Conservation (phyloP, 352 stramenopile genomes). For the Phytophthora pisi region DNA sequence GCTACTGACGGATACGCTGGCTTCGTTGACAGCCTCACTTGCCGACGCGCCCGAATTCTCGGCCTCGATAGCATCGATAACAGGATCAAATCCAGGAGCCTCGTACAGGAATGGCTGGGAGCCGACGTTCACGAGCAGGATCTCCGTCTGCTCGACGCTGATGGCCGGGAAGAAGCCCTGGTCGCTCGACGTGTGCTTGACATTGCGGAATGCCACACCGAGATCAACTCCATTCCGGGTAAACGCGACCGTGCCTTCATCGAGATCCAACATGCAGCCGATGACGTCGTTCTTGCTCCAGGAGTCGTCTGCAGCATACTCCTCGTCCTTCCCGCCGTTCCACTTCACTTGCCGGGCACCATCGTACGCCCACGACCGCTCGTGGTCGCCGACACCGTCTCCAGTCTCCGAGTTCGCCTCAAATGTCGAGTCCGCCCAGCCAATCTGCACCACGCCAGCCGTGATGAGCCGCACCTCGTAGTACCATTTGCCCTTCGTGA, state of each 20-base stretch:
- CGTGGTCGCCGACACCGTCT: constrained; percentile 92
- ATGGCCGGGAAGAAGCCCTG: constrained; percentile 79
- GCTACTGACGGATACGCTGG: neutral
- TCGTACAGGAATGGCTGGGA: constrained; percentile 73
- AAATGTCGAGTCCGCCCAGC: constrained; percentile 90
- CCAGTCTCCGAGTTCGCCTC: constrained; percentile 75
- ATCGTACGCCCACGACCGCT: constrained; percentile 91
- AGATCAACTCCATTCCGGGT: constrained; percentile 81
- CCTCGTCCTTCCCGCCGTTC: constrained; percentile 70
- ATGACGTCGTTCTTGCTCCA: constrained; percentile 91
- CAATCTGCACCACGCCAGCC: constrained; percentile 90
- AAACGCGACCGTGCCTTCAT: constrained; percentile 78
- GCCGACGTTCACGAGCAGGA: constrained; percentile 86
- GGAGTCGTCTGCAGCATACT: constrained; percentile 47
- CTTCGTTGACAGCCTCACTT: neutral
- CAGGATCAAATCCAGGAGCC: constrained; percentile 43
- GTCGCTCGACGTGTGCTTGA: constrained; percentile 36
- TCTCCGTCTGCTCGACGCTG: constrained; percentile 83
- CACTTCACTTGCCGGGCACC: constrained; percentile 87
- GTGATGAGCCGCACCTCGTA: constrained; percentile 92
- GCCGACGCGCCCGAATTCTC: constrained; percentile 3
- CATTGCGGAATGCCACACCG: constrained; percentile 60
- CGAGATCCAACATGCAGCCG: constrained; percentile 84
- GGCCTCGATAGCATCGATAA: constrained; percentile 50
- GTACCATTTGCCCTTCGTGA: constrained; percentile 83